Evolutionary conservation across 495 filamentous ascomycete genomes (phyloP), one percentile per base, ranked within the genome.

Genomic region (Penicillium manginii): DNA sequence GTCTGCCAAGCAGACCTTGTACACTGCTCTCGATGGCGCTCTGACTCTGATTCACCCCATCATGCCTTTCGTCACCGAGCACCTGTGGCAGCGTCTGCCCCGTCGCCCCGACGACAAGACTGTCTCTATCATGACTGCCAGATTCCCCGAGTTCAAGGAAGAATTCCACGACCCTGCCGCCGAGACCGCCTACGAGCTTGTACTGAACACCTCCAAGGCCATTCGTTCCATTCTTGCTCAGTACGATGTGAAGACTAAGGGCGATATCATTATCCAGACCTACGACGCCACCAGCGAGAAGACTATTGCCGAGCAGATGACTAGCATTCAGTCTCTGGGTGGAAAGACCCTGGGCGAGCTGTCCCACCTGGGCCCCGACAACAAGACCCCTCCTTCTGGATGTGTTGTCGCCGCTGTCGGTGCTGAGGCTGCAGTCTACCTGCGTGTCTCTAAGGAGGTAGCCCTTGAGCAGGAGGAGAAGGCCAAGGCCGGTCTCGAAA

Each of bases 21-120:
- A 92, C 68, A 87, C 85, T 6, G 83, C 88, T 26, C 77, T 92
- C 6, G 89, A 92, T 64, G 83, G 78, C 37, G 88, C 82, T 21
- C 70, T 93, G 54, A 77, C 76, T 29, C 65, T 92, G 68, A 83
- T 91, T 54, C 87, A 91, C 67, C 89, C 89, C 2, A 88, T 91
- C 78, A 88, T 92, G 86, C 90, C 90, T 29, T 92, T 87, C 78
- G 71, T 93, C 53, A 89, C 86, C 2, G 88, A 91, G 72, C 83
- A 92, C 60, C 71, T 93, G 33, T 92, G 89, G 89, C 90, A 91
- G 70, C 84, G 89, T 26, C 82, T 93, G 4, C 90, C 90, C 23
- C 82, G 84, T 53, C 76, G 85, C 50, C 79, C 79, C 31, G 78
- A 75, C 12, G 88, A 91, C 66, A 73, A 76, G 54, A 88, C 86